A percentile compares a stretch with the other conserved stretches of the same genome.
These are phyloP conservation scores for Chaetomiaceae sp. DNA, from an alignment of 2,329 filamentous ascomycete species.

Conservation along the genomic window DNA sequence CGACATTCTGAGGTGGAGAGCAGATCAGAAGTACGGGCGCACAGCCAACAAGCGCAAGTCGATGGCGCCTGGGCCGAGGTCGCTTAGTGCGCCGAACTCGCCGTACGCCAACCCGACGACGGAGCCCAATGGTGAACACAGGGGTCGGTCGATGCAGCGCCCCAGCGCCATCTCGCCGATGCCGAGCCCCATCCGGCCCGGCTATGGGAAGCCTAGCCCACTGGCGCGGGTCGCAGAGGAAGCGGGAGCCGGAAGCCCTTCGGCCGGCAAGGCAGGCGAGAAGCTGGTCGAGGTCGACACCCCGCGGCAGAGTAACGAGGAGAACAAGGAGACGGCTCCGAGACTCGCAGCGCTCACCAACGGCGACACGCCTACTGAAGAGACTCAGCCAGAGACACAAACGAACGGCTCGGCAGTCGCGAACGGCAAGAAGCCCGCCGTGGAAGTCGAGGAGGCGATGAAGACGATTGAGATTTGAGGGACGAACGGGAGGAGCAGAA, in stretches of 20 bases:
- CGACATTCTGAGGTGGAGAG: constrained; percentile 90
- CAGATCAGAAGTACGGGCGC: constrained; percentile 90
- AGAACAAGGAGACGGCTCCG: constrained; percentile 29
- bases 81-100: constrained; percentile 44
- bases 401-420: constrained; percentile 19
- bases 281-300: constrained; percentile 56
- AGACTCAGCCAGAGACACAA: constrained; percentile 35
- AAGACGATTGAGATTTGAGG: constrained; percentile 58
- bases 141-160: constrained; percentile 68
- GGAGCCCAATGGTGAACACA: constrained; percentile 54
- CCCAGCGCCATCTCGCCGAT: constrained; percentile 61
- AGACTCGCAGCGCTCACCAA: constrained; percentile 34
- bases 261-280: constrained; percentile 40
- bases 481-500: neutral
- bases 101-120: constrained; percentile 65
- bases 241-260: constrained; percentile 25
- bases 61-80: constrained; percentile 34
- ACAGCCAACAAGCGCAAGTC: constrained; percentile 53
- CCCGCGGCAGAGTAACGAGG: constrained; percentile 46
- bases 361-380: constrained; percentile 22
- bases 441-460: constrained; percentile 48
- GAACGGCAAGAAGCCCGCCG: constrained; percentile 42
- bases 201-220: constrained; percentile 64
- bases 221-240: constrained; percentile 74
- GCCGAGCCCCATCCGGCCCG: constrained; percentile 60